Percentiles rank a stretch among this genome's conserved stretches.
Conservation (phyloP, 495 filamentous ascomycete genomes). For the Penicillium arizonense region DNA sequence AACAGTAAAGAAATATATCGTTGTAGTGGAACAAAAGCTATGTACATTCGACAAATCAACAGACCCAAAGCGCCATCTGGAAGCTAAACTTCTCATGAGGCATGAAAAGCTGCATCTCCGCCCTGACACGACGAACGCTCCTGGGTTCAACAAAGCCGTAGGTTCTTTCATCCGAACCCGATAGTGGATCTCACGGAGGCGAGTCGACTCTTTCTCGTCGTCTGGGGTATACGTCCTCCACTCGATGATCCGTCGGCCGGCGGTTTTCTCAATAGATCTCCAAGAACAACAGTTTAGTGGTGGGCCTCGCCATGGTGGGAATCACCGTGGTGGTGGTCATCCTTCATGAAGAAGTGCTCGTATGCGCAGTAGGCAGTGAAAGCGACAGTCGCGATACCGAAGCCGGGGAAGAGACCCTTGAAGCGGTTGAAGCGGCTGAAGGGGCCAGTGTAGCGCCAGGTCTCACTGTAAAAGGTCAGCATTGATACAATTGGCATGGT, state of each 20-base stretch:
- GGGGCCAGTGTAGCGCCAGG: conserved; percentile 89
- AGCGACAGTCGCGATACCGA: conserved; percentile 87
- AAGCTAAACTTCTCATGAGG: conserved; percentile 8
- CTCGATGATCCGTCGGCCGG: conserved; percentile 14
- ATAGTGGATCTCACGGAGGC: conserved; percentile 10
- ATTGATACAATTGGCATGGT: conserved; percentile 1
- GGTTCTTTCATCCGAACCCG: conserved; percentile 9
- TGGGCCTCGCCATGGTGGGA: conserved; percentile 48
- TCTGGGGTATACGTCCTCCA: conserved; percentile 32
- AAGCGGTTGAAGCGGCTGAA: conserved; percentile 90
- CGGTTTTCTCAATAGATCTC: conserved; percentile 8
- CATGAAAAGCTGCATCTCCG: conserved; percentile 10
- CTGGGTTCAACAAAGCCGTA: conserved; percentile 1
- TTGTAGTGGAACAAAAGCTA: conserved; percentile 39
- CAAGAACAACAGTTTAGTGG: conserved; percentile 29
- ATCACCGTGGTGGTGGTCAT: conserved; percentile 62
- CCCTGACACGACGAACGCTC: conserved; percentile 9
- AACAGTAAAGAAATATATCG: conserved; percentile 26
- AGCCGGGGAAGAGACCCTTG: conserved; percentile 77
- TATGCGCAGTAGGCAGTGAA: conserved; percentile 87
- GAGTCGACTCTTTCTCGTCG: conserved; percentile 15
- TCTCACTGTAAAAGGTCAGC: conserved; percentile 60
- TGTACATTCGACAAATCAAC: conserved; percentile 44
- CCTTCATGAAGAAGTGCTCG: conserved; percentile 81
- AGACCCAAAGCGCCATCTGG: conserved; percentile 32